phyloP scores from a whole-genome alignment of 306 rosid species.

The Vicia faba region DNA sequence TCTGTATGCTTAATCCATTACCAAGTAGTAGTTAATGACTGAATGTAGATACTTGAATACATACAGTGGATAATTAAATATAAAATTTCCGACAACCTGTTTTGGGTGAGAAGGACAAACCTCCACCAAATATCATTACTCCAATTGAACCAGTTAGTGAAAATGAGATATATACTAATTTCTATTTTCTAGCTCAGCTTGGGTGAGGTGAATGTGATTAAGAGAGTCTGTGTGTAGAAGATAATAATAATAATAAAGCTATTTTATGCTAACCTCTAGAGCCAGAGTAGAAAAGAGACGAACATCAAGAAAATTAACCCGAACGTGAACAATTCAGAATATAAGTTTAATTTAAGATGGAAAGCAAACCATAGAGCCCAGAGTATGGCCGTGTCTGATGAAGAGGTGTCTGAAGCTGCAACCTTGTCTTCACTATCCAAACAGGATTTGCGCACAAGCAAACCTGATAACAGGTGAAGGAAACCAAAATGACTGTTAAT shows the following conservation, averaged over 20 bases:
- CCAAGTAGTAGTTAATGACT: constrained; percentile 4
- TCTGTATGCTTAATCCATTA: not conserved
- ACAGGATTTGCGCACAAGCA: constrained; percentile 83
- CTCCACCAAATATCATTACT: not conserved
- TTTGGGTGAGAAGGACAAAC: constrained; percentile 16
- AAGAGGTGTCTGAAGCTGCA: constrained; percentile 97
- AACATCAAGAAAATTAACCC: constrained; percentile 21
- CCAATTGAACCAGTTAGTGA: constrained; percentile 19
- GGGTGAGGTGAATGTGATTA: constrained; percentile 25
- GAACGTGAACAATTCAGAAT: constrained; percentile 37
- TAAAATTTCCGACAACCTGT: not conserved
- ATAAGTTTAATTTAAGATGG: constrained; percentile 48
- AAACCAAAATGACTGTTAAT: constrained; percentile 35
- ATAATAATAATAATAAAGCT: constrained; percentile 17
- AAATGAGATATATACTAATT: constrained; percentile 8
- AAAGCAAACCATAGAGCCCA: constrained; percentile 84
- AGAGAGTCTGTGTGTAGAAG: constrained; percentile 14
- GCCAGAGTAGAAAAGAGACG: constrained; percentile 2
- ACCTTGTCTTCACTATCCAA: constrained; percentile 88
- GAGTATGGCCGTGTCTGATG: constrained; percentile 81
- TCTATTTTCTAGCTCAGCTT: constrained; percentile 27
- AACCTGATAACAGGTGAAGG: constrained; percentile 58
- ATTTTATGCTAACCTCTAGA: constrained; percentile 14
- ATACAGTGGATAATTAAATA: not conserved
- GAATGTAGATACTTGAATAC: not conserved